Evolutionary conservation across 306 rosid genomes (phyloP).

Genomic region (Rubus idaeus): DNA sequence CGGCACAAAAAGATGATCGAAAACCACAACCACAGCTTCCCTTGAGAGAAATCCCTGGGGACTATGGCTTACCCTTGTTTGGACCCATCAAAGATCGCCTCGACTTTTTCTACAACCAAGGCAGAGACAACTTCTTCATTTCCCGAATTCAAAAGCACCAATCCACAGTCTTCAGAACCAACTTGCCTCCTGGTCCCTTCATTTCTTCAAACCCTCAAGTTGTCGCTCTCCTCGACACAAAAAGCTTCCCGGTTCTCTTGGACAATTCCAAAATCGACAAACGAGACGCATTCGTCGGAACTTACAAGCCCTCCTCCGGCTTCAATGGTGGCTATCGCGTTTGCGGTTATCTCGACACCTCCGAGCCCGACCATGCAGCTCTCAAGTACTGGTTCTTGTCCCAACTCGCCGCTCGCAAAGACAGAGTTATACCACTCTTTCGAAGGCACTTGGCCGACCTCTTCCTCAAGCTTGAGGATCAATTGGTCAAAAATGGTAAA

Average conservation of each 20-base stretch:
- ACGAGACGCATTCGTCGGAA: slow-evolving; percentile 56
- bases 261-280: slow-evolving; percentile 59
- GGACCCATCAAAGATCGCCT: slow-evolving; percentile 52
- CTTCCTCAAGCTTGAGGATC: slow-evolving; percentile 29
- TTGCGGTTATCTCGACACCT: slow-evolving; percentile 57
- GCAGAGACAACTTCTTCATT: slow-evolving; percentile 52
- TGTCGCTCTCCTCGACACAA: slow-evolving; percentile 51
- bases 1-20: no score
- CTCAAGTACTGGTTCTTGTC: slow-evolving; percentile 43
- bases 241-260: slow-evolving; percentile 56
- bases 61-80: slow-evolving; percentile 48
- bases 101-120: slow-evolving; percentile 65
- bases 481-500: background rate
- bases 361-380: slow-evolving; percentile 46
- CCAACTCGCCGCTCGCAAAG: slow-evolving; percentile 28
- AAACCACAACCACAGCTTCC: slow-evolving; percentile 25
- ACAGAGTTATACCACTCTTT: slow-evolving; percentile 49
- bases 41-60: slow-evolving; percentile 53
- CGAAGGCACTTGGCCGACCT: slow-evolving; percentile 32
- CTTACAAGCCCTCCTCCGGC: slow-evolving; percentile 64
- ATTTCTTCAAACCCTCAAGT: slow-evolving; percentile 49
- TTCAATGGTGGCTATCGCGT: slow-evolving; percentile 66
- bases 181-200: slow-evolving; percentile 72
- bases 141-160: slow-evolving; percentile 27
- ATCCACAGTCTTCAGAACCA: slow-evolving; percentile 63